Evolutionary conservation across 305 asterid species (phyloP).

Genomic region (Andrographis paniculata): DNA sequence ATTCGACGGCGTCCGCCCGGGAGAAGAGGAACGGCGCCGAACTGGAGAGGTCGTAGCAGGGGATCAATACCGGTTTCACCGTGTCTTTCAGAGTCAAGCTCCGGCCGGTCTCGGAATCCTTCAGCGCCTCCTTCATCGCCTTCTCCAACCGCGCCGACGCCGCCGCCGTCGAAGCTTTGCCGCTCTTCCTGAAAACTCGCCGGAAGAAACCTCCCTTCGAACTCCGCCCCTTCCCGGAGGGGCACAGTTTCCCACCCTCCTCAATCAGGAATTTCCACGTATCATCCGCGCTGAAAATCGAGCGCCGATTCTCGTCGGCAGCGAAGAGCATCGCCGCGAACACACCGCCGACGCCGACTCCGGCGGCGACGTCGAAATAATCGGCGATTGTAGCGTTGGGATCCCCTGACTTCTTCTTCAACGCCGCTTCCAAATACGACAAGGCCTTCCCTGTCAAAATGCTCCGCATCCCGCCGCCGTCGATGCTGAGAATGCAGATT

Average conservation of each 20-base stretch:
- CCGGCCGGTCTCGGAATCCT: slow-evolving; percentile 29
- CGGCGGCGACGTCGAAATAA: slow-evolving; percentile 59
- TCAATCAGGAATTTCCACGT: slow-evolving; percentile 57
- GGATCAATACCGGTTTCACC: slow-evolving; percentile 55
- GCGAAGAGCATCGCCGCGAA: slow-evolving; percentile 61
- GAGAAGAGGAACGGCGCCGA: slow-evolving; percentile 67
- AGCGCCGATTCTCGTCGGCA: slow-evolving; percentile 31
- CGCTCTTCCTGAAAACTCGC: slow-evolving; percentile 27
- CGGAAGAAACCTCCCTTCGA: slow-evolving; percentile 23
- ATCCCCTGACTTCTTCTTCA: slow-evolving; percentile 48
- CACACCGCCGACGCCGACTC: slow-evolving; percentile 60
- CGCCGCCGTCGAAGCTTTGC: slow-evolving; percentile 16
- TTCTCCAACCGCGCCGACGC: slow-evolving; percentile 26
- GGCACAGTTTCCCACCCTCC: slow-evolving; percentile 32
- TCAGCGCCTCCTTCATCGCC: slow-evolving; percentile 39
- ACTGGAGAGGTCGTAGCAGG: slow-evolving; percentile 54
- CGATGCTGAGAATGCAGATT: slow-evolving; percentile 48
- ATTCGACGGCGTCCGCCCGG: slow-evolving; percentile 61
- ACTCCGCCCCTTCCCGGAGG: slow-evolving; percentile 13
- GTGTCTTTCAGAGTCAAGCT: slow-evolving; percentile 50
- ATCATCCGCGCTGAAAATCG: slow-evolving; percentile 46
- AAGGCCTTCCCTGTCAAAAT: slow-evolving; percentile 48
- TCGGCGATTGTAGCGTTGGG: slow-evolving; percentile 20
- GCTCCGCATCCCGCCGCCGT: slow-evolving; percentile 60
- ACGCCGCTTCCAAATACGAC: slow-evolving; percentile 48